Conservation (phyloP, 2,329 filamentous ascomycete genomes). For the Waltergamsia citrina region DNA sequence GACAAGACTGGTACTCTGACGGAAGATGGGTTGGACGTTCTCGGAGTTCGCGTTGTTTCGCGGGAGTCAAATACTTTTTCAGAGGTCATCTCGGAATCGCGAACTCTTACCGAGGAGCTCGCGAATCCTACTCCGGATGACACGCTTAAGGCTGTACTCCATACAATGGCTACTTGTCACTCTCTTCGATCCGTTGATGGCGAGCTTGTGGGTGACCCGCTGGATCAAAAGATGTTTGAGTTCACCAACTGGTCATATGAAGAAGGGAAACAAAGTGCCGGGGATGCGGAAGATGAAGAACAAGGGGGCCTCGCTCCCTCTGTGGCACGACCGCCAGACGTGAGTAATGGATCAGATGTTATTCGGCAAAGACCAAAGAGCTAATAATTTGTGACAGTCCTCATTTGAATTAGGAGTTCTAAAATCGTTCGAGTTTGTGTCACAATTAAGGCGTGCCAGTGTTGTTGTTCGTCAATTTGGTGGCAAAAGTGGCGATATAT, state of each 20-base stretch:
- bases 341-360: constrained; percentile 11
- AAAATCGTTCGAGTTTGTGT: constrained; percentile 90
- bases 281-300: constrained; percentile 62
- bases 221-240: constrained; percentile 98
- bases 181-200: constrained; percentile 79
- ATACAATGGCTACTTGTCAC: constrained; percentile 97
- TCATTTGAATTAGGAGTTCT: constrained; percentile 82
- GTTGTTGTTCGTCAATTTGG: constrained; percentile 87
- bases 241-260: constrained; percentile 91
- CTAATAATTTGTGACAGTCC: constrained; percentile 20
- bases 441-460: constrained; percentile 82
- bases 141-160: constrained; percentile 55
- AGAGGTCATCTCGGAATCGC: constrained; percentile 61
- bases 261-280: constrained; percentile 65
- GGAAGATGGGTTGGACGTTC: constrained; percentile 88
- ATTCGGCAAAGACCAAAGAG: no score
- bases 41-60: constrained; percentile 75
- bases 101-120: constrained; percentile 42
- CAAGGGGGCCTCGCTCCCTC: constrained; percentile 74
- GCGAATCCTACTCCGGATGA: constrained; percentile 16
- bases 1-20: constrained; percentile 99
- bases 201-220: constrained; percentile 83
- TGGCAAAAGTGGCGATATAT: constrained; percentile 74
- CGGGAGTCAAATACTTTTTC: constrained; percentile 55
- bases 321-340: constrained; percentile 69